Evolutionary conservation across 345 rosid genomes (phyloP), one percentile per base, ranked within the genome.

Genomic region (Psidium friedrichsthalianum): DNA sequence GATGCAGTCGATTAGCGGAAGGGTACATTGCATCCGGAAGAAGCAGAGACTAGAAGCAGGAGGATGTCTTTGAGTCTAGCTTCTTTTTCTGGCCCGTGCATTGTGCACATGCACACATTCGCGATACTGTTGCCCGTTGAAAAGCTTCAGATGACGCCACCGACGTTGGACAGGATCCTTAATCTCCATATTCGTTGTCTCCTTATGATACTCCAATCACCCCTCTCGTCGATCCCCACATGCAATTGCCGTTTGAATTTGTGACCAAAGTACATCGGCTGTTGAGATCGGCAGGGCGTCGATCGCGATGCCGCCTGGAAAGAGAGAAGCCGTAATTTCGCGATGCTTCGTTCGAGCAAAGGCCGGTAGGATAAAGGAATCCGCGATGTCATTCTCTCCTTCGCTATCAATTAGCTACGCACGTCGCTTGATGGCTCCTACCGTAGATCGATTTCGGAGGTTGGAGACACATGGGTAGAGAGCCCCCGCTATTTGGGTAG

Each of bases 21-120:
- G 32, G 51, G 82, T 87, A 64, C 86, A 85, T 82, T 82, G 89
- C 53, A 87, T 49, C 85, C 80, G 57, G 20, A 32, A 51, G 32
- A n/a, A 56, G 80, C 25, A 36, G 80, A 69, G 22, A 21, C 47
- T 21, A 52, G 49, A 9, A 52, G 8, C 44, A 15, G 69, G 44
- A 36, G 24, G 81, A 59, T 51, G 54, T 54, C 51, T 51, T 14
- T 14, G 56, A 51, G 49, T 42, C 42, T 61, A 54, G 56, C 51
- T 54, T 29, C 53, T 81, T 58, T 10, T 78, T 56, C 78, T 24
- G 53, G 74, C 76, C 22, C 83, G 83, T 83, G 58, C 88, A 82
- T 83, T 69, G 42, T 36, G 10, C 49, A 24, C 21, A 24, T 4
- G 59, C 12, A 40, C 25, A 8, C 47, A 18, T 69, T 36, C 47